Base-by-base conservation (phyloP, 768 basidiomycete species). In the Lentinus tigrinus region DNA sequence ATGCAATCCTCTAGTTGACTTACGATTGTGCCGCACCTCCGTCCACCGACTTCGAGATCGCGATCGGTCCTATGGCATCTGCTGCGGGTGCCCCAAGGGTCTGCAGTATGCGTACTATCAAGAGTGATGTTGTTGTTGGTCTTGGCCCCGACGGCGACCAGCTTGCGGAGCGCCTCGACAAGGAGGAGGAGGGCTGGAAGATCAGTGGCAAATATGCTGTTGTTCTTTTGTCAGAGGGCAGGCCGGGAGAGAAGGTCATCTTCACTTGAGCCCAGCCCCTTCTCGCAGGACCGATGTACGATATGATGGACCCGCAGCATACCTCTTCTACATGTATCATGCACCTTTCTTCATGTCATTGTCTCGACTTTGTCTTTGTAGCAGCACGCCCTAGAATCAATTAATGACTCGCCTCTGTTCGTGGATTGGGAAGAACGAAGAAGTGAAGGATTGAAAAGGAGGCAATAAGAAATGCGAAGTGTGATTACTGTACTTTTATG, bases 161-260 rank as follows among this genome's bases (percentile, higher is more conserved):
- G 44, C 73, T 85, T 37, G 92, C 91, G 2, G 89, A 92, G 71
- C 81, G 78, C 56, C 77, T 97, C n/a, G 92, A 96, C 71, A 78
- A 88, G 66, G 79, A 82, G 26, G 93, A 97, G 68, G 85, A 89
- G 17, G 95, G 95, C 49, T 98, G 95, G 95, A 95, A 94, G 78
- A 96, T 97, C 67, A 92, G 91, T 49, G 94, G 94, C 47, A 95
- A 95, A 92, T 95, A 94, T 68, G 93, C 94, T 64, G 87, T 95
- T 58, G 88, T 95, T 4, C 83, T 95, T 10, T 74, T 95, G 31
- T 93, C 91, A 3, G 88, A 92, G 54, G 94, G 94, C 37, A 87
- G 91, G 56, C 93, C 93, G 27, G 92, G 91, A 47, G 93, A 95
- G 74, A 87, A 87, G 69, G 90, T 95, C 28, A 56, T 57, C 43